Evolutionary conservation across 305 asterid genomes (phyloP), one percentile per base, ranked within the genome.

Genomic region (Striga hermonthica): DNA sequence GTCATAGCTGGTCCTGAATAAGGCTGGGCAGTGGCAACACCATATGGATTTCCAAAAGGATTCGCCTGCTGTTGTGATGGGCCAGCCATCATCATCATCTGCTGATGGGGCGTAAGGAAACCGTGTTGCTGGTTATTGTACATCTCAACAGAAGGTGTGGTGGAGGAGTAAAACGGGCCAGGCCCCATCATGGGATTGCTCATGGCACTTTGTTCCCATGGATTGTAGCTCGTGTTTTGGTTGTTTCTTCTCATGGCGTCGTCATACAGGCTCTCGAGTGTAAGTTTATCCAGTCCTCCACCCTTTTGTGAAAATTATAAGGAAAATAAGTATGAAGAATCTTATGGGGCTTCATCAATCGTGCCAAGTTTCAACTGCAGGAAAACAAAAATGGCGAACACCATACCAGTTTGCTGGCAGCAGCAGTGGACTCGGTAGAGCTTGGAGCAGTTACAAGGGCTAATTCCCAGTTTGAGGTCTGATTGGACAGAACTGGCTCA

Each of bases 391-490:
- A 66, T 44, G 66, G 40, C 28, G 62, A 38, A 11, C 3, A 5
- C 2, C 2, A 43, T 93, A 93, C 99, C 97, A 93, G 69, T 85
- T 84, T 88, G 83, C 86, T 82, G 35, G 89, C 68, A 52, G 93
- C 57, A 9, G 87, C 56, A n/a, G 87, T 82, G 10, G 70, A 78
- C 72, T 81, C 95, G 11, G 79, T 90, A 70, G 95, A 84, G 85
- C 96, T 93, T 49, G 99, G 96, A 66, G 91, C 88, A 2, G 89
- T 78, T 28, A 90, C 96, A 15, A 90, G 95, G 8, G 99, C 96
- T 61, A 93, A 74, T 71, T 93, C 99, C 99, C 99, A 93, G 77
- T 96, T 95, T 3, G 87, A 60, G 35, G 81, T 45, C 65, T 96
- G 97, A 38, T 86, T 86, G 7, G 76, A 69, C 66, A 80, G 72